These are phyloP conservation scores for Stagonosporopsis chrysanthemi DNA, from an alignment of 2,329 filamentous ascomycete genomes.

Conservation along the genomic window DNA sequence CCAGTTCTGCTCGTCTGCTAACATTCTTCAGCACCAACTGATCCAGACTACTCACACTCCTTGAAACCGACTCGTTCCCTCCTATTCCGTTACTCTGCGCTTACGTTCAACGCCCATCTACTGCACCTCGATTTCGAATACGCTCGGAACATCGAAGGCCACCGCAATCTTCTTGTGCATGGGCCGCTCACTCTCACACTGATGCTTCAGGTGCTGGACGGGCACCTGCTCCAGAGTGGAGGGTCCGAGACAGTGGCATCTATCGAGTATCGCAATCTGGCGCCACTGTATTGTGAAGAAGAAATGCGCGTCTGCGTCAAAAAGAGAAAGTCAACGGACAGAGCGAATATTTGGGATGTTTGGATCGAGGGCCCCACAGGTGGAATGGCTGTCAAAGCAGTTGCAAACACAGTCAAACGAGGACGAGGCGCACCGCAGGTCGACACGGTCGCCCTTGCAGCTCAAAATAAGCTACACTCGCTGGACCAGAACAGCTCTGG, in stretches of 20 bases:
- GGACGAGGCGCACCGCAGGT: neutral
- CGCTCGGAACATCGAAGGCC: constrained; percentile 74
- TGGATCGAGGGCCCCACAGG: constrained; percentile 53
- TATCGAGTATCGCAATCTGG: constrained; percentile 81
- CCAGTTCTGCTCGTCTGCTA: constrained; percentile 9
- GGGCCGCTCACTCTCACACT: constrained; percentile 82
- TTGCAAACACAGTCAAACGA: constrained; percentile 24
- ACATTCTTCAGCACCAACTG: constrained; percentile 53
- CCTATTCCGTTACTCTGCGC: constrained; percentile 86
- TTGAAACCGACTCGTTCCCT: constrained; percentile 73
- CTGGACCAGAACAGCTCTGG: neutral
- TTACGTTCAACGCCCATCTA: constrained; percentile 86
- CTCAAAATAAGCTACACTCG: neutral
- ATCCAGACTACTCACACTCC: constrained; percentile 64
- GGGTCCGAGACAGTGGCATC: constrained; percentile 54
- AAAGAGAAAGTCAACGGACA: constrained; percentile 44
- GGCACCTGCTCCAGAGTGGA: constrained; percentile 5
- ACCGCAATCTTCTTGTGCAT: constrained; percentile 80
- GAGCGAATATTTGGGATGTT: constrained; percentile 43
- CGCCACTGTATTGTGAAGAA: constrained; percentile 80
- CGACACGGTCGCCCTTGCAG: neutral
- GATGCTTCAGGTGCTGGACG: constrained; percentile 71
- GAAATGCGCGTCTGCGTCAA: constrained; percentile 73
- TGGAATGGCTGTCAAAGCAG: constrained; percentile 56
- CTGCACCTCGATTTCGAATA: constrained; percentile 85